phyloP scores from a whole-genome alignment of 1,139 yeast genomes.

The Lizanozyma gosingica region DNA sequence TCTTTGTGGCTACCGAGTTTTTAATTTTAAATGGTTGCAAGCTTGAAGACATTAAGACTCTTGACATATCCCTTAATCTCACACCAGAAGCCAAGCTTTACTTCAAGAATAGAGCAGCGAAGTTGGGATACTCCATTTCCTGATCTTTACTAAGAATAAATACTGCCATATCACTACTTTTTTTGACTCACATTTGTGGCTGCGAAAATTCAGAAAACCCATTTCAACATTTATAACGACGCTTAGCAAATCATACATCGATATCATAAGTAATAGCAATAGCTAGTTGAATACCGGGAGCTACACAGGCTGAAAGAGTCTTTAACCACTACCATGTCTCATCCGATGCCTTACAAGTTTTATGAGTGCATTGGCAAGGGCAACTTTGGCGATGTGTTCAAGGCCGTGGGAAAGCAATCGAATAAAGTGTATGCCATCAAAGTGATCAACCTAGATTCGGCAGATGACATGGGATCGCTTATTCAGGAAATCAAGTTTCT shows the following conservation, averaged over 20 bases:
- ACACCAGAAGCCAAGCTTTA: slow-evolving; percentile 38
- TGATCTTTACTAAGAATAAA: too few species aligned
- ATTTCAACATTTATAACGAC: too few species aligned
- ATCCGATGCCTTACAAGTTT: slow-evolving; percentile 28
- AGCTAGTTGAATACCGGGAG: too few species aligned
- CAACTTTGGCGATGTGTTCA: slow-evolving; percentile 80
- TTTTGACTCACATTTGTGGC: too few species aligned
- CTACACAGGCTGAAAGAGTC: background rate
- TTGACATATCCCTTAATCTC: slow-evolving; percentile 23
- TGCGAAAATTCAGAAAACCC: too few species aligned
- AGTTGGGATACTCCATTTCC: background rate
- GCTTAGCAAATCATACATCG: too few species aligned
- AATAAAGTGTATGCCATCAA: slow-evolving; percentile 63
- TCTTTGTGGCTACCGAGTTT: slow-evolving; percentile 68
- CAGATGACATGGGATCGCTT: slow-evolving; percentile 60
- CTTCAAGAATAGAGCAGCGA: slow-evolving; percentile 33
- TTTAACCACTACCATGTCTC: slow-evolving; percentile 8
- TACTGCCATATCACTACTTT: too few species aligned
- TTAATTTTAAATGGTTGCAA: slow-evolving; percentile 57
- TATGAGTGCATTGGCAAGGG: slow-evolving; percentile 70
- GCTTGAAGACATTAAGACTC: slow-evolving; percentile 18
- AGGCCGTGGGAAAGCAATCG: slow-evolving; percentile 34
- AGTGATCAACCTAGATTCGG: slow-evolving; percentile 65
- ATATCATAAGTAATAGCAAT: too few species aligned
- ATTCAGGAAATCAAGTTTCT: slow-evolving; percentile 71